Evolutionary conservation across 495 filamentous ascomycete genomes (phyloP), one percentile per base, ranked within the genome.

Genomic region (Aspergillus kassunensis): DNA sequence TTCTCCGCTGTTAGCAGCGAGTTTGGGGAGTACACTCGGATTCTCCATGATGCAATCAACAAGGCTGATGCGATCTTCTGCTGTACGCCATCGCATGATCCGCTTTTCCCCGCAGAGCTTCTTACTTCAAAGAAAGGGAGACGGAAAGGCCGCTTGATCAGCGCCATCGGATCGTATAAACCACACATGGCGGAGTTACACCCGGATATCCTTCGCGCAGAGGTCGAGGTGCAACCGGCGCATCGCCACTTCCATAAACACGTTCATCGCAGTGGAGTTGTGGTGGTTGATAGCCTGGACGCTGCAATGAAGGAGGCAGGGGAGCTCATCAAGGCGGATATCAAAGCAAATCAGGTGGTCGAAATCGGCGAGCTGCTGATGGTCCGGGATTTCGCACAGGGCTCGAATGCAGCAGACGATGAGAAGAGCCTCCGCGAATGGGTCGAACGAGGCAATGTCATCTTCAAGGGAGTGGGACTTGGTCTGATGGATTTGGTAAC

Each of bases 301-400:
- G 87, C 83, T 4, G 90, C 88, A 48, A 58, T 97, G 54, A 82
- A 84, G 58, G 90, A 97, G 61, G 87, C 92, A 0, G 93, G 93
- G 5, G 93, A 98, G 73, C 72, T 98, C 46, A 86, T 92, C 23
- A 82, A 89, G 58, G 89, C 89, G 0, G 87, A 80, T 0, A 67
- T 97, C 24, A 69, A 72, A 35, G 77, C 85, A 0, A 75, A 81
- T 23, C 84, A 95, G 59, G 73, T 96, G 16, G 86, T 95, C 6
- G 91, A 98, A 76, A 71, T 91, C 6, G 91, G 91, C 3, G 90
- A 95, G 63, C 65, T 96, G 41, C 73, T 92, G 44, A 90, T 91
- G 83, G 70, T 89, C 49, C 81, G 81, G 60, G 65, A 73, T 48
- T 73, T 70, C 37, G 64, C 64, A 34, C 46, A 62, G n/a, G 66